Base-by-base conservation (phyloP, 352 stramenopile genomes). In the Phytophthora cactorum region DNA sequence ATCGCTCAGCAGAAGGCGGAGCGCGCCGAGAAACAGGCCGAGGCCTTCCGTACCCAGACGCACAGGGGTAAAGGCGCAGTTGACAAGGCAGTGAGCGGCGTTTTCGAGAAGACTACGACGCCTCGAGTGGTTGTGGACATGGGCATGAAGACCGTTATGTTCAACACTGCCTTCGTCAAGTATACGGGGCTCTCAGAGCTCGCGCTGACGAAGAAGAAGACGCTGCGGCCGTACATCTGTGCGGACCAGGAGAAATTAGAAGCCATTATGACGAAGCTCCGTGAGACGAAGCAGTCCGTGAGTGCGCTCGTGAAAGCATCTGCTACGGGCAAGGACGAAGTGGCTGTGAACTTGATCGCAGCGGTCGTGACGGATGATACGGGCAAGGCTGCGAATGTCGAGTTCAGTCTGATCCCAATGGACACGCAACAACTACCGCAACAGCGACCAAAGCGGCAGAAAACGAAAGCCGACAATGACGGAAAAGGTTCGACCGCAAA, bases 381-480 rank as follows among this genome's bases (percentile, higher is more conserved):
- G 22, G 68, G 75, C 55, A 77, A 89, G 60, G 55, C 70, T 7
- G 66, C 31, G 31, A 75, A 81, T 59, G 64, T 89, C 41, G 81
- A 89, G 76, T 83, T 86, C 51, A 84, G 75, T 43, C n/a, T 89
- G 25, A 77, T 89, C 39, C 75, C 80, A 0, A 34, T 77, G 31
- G 70, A 74, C n/a, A 11, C 58, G 41, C 39, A 14, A 15, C 44
- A 61, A 15, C 15, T 39, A 50, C 28, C 74, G 55, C 46, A 34
- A 14, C 36, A 32, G 15, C 52, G 29, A 25, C 7, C 28, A 43
- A 65, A 59, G 52, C 50, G 39, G 9, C 39, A 53, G 28, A 67
- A 47, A 51, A 27, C 34, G 6, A 57, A 39, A 38, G 17, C 17
- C 17, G 17, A 22, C 17, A 31, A 50, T 27, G 32, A 29, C 11